phyloP scores from a whole-genome alignment of 2,329 filamentous ascomycete species.

The Graphilbum ipis-grandicollis region DNA sequence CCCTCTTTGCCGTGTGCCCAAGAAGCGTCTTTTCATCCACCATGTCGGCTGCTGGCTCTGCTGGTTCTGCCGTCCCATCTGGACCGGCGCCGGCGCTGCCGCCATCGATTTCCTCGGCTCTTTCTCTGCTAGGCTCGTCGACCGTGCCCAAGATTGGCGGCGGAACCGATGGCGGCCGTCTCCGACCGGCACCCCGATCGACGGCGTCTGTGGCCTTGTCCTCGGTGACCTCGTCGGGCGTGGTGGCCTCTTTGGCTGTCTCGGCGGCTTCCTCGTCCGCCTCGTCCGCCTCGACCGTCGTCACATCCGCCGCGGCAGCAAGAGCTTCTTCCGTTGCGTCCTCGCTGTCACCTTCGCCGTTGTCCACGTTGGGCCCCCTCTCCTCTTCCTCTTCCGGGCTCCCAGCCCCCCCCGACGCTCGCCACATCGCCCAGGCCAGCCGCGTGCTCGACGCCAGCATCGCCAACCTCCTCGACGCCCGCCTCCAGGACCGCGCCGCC shows the following conservation, averaged over 20 bases:
- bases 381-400: constrained; percentile 11
- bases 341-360: too few relatives aligned
- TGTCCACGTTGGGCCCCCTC: neutral
- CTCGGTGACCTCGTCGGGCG: too few relatives aligned
- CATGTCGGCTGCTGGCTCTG: neutral
- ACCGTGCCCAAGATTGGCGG: neutral
- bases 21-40: too few relatives aligned
- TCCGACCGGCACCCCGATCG: too few relatives aligned
- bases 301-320: too few relatives aligned
- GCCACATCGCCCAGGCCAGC: constrained; percentile 37
- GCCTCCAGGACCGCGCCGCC: constrained; percentile 49
- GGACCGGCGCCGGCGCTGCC: neutral
- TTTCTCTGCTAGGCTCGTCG: neutral
- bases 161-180: too few relatives aligned
- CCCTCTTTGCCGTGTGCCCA: too few relatives aligned
- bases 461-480: constrained; percentile 51
- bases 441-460: constrained; percentile 43
- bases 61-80: too few relatives aligned
- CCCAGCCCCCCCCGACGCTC: constrained; percentile 25
- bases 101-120: neutral
- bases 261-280: constrained; percentile 1
- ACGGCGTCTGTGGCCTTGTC: too few relatives aligned
- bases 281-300: constrained; percentile 3
- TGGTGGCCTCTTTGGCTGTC: too few relatives aligned
- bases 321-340: too few relatives aligned